A percentile compares a stretch with the other conserved stretches of the same genome.
phyloP scores from a whole-genome alignment of 345 rosid genomes.

The Excoecaria agallocha region DNA sequence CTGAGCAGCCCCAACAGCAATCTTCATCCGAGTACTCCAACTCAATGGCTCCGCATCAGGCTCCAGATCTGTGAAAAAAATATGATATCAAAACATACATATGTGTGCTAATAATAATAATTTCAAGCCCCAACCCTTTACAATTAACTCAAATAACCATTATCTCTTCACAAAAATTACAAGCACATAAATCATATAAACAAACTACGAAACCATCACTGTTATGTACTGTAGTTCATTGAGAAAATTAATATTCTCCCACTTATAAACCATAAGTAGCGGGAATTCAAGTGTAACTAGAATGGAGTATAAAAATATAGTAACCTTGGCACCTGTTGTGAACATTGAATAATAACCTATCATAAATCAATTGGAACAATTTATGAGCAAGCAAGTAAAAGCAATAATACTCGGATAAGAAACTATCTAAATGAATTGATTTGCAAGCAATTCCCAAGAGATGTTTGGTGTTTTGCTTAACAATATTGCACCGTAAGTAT shows the following conservation, averaged over 20 bases:
- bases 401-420: neutral
- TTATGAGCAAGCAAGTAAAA: neutral
- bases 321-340: neutral
- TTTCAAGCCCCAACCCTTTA: neutral
- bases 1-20: constrained; percentile 84
- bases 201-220: neutral
- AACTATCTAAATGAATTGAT: neutral
- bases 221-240: neutral
- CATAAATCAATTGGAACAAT: neutral
- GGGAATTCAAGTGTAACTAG: neutral
- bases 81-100: neutral
- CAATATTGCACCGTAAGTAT: neutral
- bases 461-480: neutral
- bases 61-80: constrained; percentile 46
- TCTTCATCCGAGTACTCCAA: constrained; percentile 82
- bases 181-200: neutral
- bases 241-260: neutral
- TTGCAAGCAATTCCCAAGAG: neutral
- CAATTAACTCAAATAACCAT: neutral
- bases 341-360: too few species aligned
- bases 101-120: neutral
- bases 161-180: neutral
- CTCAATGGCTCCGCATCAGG: constrained; percentile 51
- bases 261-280: too few species aligned
- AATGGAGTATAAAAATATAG: neutral